A percentile compares a stretch with the other conserved stretches of the same genome.
phyloP scores from a whole-genome alignment of 805 yeast species.

The Wickerhamiella azyma region DNA sequence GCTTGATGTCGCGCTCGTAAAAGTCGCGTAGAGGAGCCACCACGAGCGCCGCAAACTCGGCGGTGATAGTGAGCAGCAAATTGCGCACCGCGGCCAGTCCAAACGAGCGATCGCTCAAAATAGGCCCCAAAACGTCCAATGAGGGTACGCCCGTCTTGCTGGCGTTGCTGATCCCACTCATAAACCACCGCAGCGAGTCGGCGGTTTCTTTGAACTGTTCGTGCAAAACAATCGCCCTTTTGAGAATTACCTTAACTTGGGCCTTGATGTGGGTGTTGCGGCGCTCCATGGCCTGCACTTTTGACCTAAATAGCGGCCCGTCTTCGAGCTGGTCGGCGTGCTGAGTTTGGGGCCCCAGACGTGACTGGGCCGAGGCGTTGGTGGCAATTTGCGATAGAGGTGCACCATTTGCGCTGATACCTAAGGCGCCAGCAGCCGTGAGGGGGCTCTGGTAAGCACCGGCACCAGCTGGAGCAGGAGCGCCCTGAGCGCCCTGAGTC shows the following conservation, averaged over 20 bases:
- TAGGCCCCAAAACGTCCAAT: slow-evolving; percentile 22
- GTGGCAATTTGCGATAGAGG: background rate
- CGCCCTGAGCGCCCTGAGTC: too few relatives aligned
- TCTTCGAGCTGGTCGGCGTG: slow-evolving; percentile 29
- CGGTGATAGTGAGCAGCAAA: slow-evolving; percentile 17
- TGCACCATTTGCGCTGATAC: too few relatives aligned
- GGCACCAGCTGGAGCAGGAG: too few relatives aligned
- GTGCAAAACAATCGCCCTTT: slow-evolving; percentile 24
- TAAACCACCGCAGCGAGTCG: slow-evolving; percentile 26
- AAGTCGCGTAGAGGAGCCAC: slow-evolving; percentile 28
- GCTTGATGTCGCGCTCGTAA: slow-evolving; percentile 31
- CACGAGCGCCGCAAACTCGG: slow-evolving; percentile 24
- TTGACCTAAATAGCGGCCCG: slow-evolving; percentile 33
- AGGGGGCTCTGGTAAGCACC: too few relatives aligned
- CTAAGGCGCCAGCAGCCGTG: too few relatives aligned
- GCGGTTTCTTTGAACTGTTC: slow-evolving; percentile 24
- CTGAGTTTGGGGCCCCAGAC: slow-evolving; percentile 8
- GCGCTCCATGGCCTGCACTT: slow-evolving; percentile 28
- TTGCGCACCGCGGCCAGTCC: slow-evolving; percentile 20
- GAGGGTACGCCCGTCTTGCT: slow-evolving; percentile 24
- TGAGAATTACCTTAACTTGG: slow-evolving; percentile 26
- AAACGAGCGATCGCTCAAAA: slow-evolving; percentile 16
- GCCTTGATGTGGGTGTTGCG: slow-evolving; percentile 25
- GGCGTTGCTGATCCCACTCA: slow-evolving; percentile 23
- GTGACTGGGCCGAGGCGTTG: background rate